phyloP scores from a whole-genome alignment of 2,329 filamentous ascomycete species.

The Microsporum audouinii region DNA sequence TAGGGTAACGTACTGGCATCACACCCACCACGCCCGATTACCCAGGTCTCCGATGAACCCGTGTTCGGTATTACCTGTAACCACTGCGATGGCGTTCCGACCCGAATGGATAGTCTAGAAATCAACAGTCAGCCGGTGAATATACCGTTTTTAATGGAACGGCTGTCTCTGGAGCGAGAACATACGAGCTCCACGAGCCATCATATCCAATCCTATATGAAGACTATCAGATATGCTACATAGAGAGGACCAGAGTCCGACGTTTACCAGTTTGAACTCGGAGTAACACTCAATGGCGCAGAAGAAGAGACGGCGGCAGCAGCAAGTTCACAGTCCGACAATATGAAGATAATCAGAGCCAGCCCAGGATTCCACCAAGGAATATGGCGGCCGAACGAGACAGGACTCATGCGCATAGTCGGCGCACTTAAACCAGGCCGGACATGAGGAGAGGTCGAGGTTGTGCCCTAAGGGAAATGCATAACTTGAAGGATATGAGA shows the following conservation, averaged over 20 bases:
- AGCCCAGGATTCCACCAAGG: not conserved
- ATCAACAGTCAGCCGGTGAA: not conserved
- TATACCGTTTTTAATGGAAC: not conserved
- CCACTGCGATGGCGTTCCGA: constrained; percentile 23
- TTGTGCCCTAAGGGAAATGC: not conserved
- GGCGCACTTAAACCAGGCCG: not conserved
- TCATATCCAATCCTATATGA: constrained; percentile 16
- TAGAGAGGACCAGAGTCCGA: not conserved
- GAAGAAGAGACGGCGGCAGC: not conserved
- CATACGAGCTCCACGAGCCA: constrained; percentile 21
- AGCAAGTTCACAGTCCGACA: not conserved
- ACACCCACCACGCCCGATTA: constrained; percentile 20
- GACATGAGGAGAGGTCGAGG: not conserved
- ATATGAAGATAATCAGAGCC: not conserved
- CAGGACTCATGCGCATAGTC: constrained; percentile 1
- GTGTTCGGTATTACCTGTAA: constrained; percentile 22
- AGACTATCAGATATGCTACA: not conserved
- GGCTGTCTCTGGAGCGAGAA: not conserved
- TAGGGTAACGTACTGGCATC: constrained; percentile 17
- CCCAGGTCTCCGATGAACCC: constrained; percentile 22
- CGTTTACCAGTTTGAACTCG: constrained; percentile 10
- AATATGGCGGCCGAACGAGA: not conserved
- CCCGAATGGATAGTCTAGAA: constrained; percentile 17
- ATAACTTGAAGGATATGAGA: not conserved
- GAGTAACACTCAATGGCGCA: constrained; percentile 8